Base-by-base conservation (phyloP, 2,329 filamentous ascomycete species). In the Neonectria hederae region DNA sequence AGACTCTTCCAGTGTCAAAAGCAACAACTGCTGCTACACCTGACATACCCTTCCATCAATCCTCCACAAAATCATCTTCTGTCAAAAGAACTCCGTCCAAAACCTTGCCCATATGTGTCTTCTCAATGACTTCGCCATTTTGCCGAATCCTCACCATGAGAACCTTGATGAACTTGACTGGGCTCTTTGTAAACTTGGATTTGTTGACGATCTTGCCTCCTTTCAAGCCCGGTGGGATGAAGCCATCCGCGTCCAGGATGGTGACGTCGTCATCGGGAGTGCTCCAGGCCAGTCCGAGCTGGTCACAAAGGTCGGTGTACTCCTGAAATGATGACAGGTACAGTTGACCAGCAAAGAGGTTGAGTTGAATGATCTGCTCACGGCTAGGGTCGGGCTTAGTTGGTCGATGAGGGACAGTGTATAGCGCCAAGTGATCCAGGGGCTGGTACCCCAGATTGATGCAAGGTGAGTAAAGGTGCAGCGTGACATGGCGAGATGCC, bases 281-380 rank as follows among this genome's bases (percentile, higher is more conserved):
- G 0, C 58, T 53, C 63, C 75, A 80, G 0, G 80, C 75, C 0
- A 91, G 70, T 0, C 87, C 84, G 0, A 92, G 76, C 43, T 82
- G 83, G 1, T 78, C 72, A 63, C 87, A 90, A 0, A 84, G 72
- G 1, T 78, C 73, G 0, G 74, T 66, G 65, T 92, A 93, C 57
- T 91, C 84, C 0, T 77, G 62, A 46, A 82, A 86, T 0, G 80
- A 83, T 0, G 73, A 75, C 10, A 92, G 79, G 68, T 92, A 93
- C 0, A 92, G 80, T 59, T 91, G 88, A 0, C 90, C 91, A 0
- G 91, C 81, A 59, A 93, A 92, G 0, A 93, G 76, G 46, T 90
- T 90, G 0, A 93, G 80, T 60, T 87, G 80, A 0, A 80, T 76
- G 0, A 78, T 74, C 0, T 86, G 77, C 72, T 42, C 59, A 65